Evolutionary conservation across 2,329 filamentous ascomycete species (phyloP).

Genomic region (Fusarium poae): DNA sequence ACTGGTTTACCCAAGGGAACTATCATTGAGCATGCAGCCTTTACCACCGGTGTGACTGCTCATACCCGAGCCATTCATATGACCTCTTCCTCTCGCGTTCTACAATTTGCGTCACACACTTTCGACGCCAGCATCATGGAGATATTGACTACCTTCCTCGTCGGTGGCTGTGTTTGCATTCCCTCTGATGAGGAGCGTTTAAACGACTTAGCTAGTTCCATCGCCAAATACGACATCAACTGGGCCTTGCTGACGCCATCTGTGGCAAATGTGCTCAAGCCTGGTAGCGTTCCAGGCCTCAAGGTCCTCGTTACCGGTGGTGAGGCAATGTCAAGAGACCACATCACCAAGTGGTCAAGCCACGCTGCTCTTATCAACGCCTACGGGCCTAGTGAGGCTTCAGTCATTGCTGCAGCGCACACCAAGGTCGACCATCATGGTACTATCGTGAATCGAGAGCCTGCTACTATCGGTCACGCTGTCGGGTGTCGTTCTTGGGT

Average conservation of each 20-base stretch:
- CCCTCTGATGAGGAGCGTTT: slow-evolving; percentile 37
- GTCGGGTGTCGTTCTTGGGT: slow-evolving; percentile 32
- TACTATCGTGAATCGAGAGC: background rate
- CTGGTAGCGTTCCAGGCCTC: slow-evolving; percentile 15
- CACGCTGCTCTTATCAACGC: slow-evolving; percentile 34
- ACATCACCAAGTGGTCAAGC: slow-evolving; percentile 26
- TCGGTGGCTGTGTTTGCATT: slow-evolving; percentile 37
- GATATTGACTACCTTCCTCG: slow-evolving; percentile 37
- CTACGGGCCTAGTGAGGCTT: slow-evolving; percentile 30
- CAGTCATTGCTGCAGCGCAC: slow-evolving; percentile 17
- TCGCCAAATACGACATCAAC: slow-evolving; percentile 26
- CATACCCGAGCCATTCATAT: slow-evolving; percentile 37
- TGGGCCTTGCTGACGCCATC: slow-evolving; percentile 39
- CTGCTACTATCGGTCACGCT: slow-evolving; percentile 19
- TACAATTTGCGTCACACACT: slow-evolving; percentile 27
- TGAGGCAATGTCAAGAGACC: slow-evolving; percentile 26
- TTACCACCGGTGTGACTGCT: slow-evolving; percentile 16
- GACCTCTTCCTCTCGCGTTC: slow-evolving; percentile 32
- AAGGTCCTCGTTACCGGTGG: slow-evolving; percentile 26
- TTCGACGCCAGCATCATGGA: slow-evolving; percentile 42
- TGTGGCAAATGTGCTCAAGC: slow-evolving; percentile 27
- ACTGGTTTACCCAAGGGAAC: slow-evolving; percentile 40
- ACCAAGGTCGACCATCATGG: slow-evolving; percentile 15
- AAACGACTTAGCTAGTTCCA: slow-evolving; percentile 25
- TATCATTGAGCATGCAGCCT: slow-evolving; percentile 33